Percentiles rank a stretch among this genome's conserved stretches.
phyloP scores from a whole-genome alignment of 768 basidiomycete species.

The Termitomyces sp. region DNA sequence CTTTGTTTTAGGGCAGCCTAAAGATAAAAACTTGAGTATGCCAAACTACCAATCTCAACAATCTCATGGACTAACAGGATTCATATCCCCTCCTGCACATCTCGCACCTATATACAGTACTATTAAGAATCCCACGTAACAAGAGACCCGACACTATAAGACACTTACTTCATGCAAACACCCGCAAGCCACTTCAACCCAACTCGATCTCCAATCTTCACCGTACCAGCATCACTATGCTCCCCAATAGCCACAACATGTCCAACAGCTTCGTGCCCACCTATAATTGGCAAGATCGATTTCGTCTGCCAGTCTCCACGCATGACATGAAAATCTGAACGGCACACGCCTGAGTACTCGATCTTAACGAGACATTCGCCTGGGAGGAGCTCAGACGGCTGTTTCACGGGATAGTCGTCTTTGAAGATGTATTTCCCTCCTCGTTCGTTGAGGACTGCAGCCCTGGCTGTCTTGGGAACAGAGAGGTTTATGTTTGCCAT shows the following conservation, averaged over 20 bases:
- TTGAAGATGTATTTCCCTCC: constrained; percentile 24
- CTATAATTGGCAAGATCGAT: constrained; percentile 51
- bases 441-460: constrained; percentile 28
- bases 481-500: background rate
- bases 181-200: constrained; percentile 68
- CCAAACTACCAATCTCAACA: background rate
- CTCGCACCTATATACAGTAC: constrained; percentile 41
- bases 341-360: constrained; percentile 58
- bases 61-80: constrained; percentile 17
- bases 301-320: constrained; percentile 52
- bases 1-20: constrained; percentile 41
- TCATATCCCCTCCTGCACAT: constrained; percentile 67
- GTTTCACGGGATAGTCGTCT: constrained; percentile 48
- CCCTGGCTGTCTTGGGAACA: constrained; percentile 31
- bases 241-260: constrained; percentile 71
- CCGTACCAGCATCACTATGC: constrained; percentile 35
- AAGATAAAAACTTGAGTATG: background rate
- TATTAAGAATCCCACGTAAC: background rate
- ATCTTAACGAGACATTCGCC: constrained; percentile 70
- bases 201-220: constrained; percentile 71
- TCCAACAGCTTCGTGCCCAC: constrained; percentile 80
- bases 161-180: constrained; percentile 29
- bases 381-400: constrained; percentile 47
- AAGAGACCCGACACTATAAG: background rate
- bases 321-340: constrained; percentile 69